Evolutionary conservation across 208 protist species (phyloP), one percentile per base, ranked within the genome.

Genomic region (Trypanosoma mega): DNA sequence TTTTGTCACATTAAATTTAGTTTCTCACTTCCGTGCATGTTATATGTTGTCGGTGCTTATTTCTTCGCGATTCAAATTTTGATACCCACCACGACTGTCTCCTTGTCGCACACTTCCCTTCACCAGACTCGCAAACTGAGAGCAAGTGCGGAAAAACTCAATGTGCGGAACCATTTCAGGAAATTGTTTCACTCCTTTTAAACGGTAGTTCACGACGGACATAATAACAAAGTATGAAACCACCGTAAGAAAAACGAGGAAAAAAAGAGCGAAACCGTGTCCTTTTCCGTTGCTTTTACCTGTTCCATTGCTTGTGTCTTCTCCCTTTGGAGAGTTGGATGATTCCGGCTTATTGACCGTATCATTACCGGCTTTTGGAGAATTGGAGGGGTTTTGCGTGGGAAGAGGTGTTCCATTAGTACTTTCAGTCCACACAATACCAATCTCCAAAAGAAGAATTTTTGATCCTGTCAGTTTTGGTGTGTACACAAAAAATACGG

Each of bases 91-190:
- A 29, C 59, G 68, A 23, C 26, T 36, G 21, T 54, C 49, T 1
- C 63, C 49, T 23, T 57, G 0, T 1, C 49, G 0, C 7, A 60
- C 43, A 31, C 39, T 50, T 24, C 46, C 41, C 11, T 51, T 52
- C 31, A 61, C 30, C 24, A 60, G 47, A 27, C 44, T 48, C 23
- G 58, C 46, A 24, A 54, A 64, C 24, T 51, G 58, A 16, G 24
- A 41, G 24, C 73, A 76, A 6, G 68, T 61, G 2, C 56, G 60
- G 20, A 90, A 72, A 9, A 50, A 18, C 36, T 76, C 63, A 18
- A 78, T 66, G 47, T 84, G 81, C 4, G 88, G 88, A 18, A 94
- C 43, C 56, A 89, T 89, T 5, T 88, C 78, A 31, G 87, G 87
- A 45, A 94, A 78, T 34, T 88, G 60, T 7, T 48, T 74, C 23